Evolutionary conservation across 2,329 filamentous ascomycete species (phyloP), one percentile per base, ranked within the genome.

Genomic region (Scedosporium boydii): DNA sequence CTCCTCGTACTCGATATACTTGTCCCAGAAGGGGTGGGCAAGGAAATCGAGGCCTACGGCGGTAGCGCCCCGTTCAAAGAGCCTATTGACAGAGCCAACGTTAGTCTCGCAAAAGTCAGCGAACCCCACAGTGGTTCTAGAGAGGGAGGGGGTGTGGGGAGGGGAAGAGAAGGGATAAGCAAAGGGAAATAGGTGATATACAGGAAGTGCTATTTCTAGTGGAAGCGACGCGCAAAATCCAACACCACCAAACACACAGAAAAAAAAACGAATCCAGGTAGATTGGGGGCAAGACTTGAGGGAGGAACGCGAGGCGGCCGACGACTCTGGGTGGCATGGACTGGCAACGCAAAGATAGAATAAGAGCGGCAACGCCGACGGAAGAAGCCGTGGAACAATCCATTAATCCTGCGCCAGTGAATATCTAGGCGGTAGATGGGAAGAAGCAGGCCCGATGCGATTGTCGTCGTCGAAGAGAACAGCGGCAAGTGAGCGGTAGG

Each of bases 11-110:
- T 98, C 95, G 66, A 99, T 86, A 71, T 96, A 99, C 76, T 96
- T 98, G 75, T 99, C 95, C 95, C 95, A 99, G 77, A 99, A 97
- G 1, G 92, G 92, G 72, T 97, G 92, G 2, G 93, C 89, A 34
- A 96, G 82, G 72, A 96, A 99, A 75, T 99, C 95, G 18, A 98
- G 82, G 16, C 95, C 95, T 48, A 96, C 92, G 69, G 85, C 88
- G 34, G 83, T 83, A 29, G 91, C 90, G 65, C 89, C 95, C 67
- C 95, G 90, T 73, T 99, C 93, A 72, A 98, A 98, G 7, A 98
- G 83, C 68, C 95, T 99, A 73, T 18, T 16, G 10, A 38, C 9
- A 38, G 63, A 14, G n/a, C n/a, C 56, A 23, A 44, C 29, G 56
- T 60, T 64, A 60, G 21, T 18, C 27, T 48, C 1, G 12, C 16